Base-by-base conservation (phyloP, 192 early-diverging fungal species). In the Chytriomyces confervae region DNA sequence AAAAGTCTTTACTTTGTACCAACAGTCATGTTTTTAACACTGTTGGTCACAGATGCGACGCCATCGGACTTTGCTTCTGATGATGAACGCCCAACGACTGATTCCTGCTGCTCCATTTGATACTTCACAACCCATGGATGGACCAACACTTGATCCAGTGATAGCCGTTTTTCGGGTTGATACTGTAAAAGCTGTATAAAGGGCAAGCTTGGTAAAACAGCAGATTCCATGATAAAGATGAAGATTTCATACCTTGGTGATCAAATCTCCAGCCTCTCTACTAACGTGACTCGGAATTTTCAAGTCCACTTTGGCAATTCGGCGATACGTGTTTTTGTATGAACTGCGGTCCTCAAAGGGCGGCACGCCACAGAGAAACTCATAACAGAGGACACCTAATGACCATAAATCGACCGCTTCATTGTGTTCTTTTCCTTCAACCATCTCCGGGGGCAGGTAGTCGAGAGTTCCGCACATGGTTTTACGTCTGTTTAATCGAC, bases 371-470 rank as follows among this genome's bases (percentile, higher is more conserved):
- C 92, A 91, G 8, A 98, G 80, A 71, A 98, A 95, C 84, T 98
- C 97, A 82, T 94, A 98, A 72, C 91, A 91, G 3, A 98, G 87
- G 20, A 97, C 93, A 3, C 97, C 97, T 43, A 98, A 82, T 16
- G 93, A 92, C 97, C 97, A 98, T 68, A 96, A 76, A 80, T 98
- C 97, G 7, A 97, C 94, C 5, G 87, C 89, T 27, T 87, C 89
- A 45, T 89, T 89, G 81, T 97, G 95, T 65, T 89, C 88, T 53
- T 89, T 83, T 6, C 93, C 94, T 71, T 96, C 93, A 5, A 98
- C 93, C 92, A 97, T 96, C 87, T 98, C 97, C 16, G 97, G 97
- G 6, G 97, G 92, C 50, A 98, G 81, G 78, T 98, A 98, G 81
- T 98, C 97, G 67, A 97, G 82, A 6, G 97, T 98, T 11, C 97